A percentile compares a stretch with the other conserved stretches of the same genome.
Conservation (phyloP, 1,284 basidiomycete species). For the Mycena sp. region DNA sequence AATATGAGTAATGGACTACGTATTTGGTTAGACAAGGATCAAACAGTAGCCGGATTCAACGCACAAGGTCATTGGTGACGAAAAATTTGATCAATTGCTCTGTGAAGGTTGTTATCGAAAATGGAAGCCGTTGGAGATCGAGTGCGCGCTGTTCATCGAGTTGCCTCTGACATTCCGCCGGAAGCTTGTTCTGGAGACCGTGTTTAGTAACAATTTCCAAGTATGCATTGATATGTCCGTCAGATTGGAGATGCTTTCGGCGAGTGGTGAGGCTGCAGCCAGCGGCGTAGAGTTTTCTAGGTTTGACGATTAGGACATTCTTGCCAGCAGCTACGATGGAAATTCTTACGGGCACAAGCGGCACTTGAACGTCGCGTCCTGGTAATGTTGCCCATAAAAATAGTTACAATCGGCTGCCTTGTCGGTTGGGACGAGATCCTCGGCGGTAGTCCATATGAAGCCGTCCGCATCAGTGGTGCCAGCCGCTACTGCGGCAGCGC, state of each 20-base stretch:
- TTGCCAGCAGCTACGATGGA: no score
- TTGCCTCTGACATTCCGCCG: background rate
- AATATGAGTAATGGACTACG: constrained; percentile 28
- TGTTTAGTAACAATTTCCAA: constrained; percentile 8
- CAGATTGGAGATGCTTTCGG: constrained; percentile 2
- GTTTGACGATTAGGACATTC: background rate
- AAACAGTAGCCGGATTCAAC: constrained; percentile 1
- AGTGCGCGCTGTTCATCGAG: background rate
- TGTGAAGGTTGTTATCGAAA: constrained; percentile 1
- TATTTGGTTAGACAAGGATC: background rate
- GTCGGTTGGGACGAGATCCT: background rate
- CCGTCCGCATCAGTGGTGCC: constrained; percentile 1
- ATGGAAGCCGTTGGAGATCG: constrained; percentile 6
- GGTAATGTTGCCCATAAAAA: background rate
- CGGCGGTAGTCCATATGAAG: background rate
- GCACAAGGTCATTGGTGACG: constrained; percentile 30
- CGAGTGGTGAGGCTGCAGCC: constrained; percentile 4
- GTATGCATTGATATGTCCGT: background rate
- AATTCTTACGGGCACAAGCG: constrained; percentile 2
- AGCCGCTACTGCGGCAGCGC: background rate
- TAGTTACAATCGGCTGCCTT: constrained; percentile 4
- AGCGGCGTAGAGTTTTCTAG: background rate
- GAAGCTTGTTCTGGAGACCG: constrained; percentile 1
- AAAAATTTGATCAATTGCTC: constrained; percentile 18
- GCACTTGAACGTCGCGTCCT: background rate